Conservation (phyloP, 495 filamentous ascomycete genomes). For the Talaromyces thailandensis region DNA sequence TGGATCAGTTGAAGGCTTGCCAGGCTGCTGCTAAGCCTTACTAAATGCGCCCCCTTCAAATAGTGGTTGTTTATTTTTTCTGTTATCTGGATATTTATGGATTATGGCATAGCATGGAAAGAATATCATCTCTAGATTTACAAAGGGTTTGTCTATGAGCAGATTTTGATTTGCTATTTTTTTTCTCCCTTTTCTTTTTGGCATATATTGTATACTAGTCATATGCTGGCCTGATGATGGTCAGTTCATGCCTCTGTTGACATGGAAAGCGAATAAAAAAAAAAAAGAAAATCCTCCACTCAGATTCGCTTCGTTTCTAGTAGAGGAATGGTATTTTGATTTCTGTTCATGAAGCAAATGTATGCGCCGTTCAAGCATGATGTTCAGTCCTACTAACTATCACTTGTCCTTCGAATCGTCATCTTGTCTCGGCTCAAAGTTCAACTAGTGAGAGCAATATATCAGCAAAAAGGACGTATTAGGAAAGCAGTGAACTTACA, state of each 20-base stretch:
- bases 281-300: conserved; percentile 12
- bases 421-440: conserved; percentile 62
- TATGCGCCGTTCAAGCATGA: background rate
- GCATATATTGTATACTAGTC: conserved; percentile 12
- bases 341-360: background rate
- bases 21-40: conserved; percentile 83
- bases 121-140: background rate
- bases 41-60: conserved; percentile 38
- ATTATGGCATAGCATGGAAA: conserved; percentile 6
- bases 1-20: conserved; percentile 97
- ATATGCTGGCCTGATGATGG: conserved; percentile 13
- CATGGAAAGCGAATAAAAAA: conserved; percentile 11
- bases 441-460: conserved; percentile 38
- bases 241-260: background rate
- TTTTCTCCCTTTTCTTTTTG: background rate
- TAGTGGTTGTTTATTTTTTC: background rate
- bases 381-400: background rate
- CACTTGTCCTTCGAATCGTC: conserved; percentile 38
- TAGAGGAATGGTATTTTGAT: background rate
- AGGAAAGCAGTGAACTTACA: conserved; percentile 30
- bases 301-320: conserved; percentile 2
- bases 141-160: background rate
- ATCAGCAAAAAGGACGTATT: background rate
- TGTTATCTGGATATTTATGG: background rate
- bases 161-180: conserved; percentile 4